A percentile compares a stretch with the other conserved stretches of the same genome.
phyloP scores from a whole-genome alignment of 2,329 filamentous ascomycete species.

The Xylaria sp. region DNA sequence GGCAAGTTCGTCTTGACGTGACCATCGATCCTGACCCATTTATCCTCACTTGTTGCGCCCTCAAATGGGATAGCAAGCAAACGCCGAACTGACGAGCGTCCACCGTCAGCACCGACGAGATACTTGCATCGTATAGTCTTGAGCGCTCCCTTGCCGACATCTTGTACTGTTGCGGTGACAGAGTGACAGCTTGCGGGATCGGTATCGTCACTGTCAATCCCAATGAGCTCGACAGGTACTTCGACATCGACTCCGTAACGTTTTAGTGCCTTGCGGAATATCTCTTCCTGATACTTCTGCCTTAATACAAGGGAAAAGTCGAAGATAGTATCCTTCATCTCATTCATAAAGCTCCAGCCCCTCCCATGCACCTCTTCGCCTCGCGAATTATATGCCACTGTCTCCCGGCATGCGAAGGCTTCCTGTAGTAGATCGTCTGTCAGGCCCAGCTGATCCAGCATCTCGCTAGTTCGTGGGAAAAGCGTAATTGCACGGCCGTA shows the following conservation, averaged over 20 bases:
- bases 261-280: constrained; percentile 56
- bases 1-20: constrained; percentile 61
- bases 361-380: constrained; percentile 58
- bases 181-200: background rate
- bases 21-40: constrained; percentile 64
- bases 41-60: constrained; percentile 60
- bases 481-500: constrained; percentile 66
- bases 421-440: constrained; percentile 61
- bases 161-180: constrained; percentile 28
- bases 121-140: constrained; percentile 53
- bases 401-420: constrained; percentile 63
- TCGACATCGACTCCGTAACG: constrained; percentile 51
- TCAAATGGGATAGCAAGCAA: constrained; percentile 61
- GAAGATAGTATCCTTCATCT: constrained; percentile 62
- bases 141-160: constrained; percentile 1
- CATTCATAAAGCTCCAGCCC: constrained; percentile 64
- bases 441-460: constrained; percentile 63
- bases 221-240: constrained; percentile 52
- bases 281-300: constrained; percentile 66
- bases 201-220: constrained; percentile 50
- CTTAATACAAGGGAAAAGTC: constrained; percentile 65
- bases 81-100: constrained; percentile 59
- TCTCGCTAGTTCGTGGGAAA: constrained; percentile 62
- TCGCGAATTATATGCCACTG: constrained; percentile 59
- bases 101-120: constrained; percentile 64